Evolutionary conservation across 2,329 filamentous ascomycete genomes (phyloP), one percentile per base, ranked within the genome.

Genomic region (Colletotrichum sp.): DNA sequence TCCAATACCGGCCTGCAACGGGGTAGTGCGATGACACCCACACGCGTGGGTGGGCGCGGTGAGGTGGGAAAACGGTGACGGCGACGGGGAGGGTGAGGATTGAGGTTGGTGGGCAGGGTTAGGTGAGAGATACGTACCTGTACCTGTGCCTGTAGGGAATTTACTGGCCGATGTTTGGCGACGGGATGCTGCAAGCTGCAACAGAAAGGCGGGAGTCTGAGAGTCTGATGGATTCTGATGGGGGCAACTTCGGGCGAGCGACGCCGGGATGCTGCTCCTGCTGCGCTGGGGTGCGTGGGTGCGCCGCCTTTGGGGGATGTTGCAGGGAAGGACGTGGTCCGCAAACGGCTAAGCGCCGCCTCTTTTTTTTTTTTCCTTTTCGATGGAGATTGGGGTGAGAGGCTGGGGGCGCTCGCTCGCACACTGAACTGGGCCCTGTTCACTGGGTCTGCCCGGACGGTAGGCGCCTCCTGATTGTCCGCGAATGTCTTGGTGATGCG

Each of bases 201-300:
- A 65, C 73, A 75, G 69, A 67, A 72, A 39, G 69, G 30, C 65
- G 73, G 70, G 70, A 75, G 70, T 75, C 73, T 64, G 70, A 68
- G 63, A 75, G 64, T 70, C 69, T 68, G 39, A 60, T 73, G 74
- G 57, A 64, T 73, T 57, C 57, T 73, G 64, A 73, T 57, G 73
- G 70, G 57, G 65, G 57, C 57, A 59, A 75, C 64, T 75, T 75
- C 63, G 70, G 73, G 74, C 74, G 74, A 76, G 74, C 65, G 74
- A 76, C 74, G 34, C 74, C 34, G 32, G 74, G 74, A 76, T 76
- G 59, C 39, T 76, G 64, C 65, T 68, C 39, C 19, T 68, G 68
- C 25, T 30, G 72, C 39, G 55, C 63, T 75, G 25, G 68, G 72
- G 52, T 64, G 57, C 19, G 22, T 28, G 68, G 72, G 52, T 64